phyloP scores from a whole-genome alignment of 805 yeast genomes.

The Saccharomycopsis sp. region DNA sequence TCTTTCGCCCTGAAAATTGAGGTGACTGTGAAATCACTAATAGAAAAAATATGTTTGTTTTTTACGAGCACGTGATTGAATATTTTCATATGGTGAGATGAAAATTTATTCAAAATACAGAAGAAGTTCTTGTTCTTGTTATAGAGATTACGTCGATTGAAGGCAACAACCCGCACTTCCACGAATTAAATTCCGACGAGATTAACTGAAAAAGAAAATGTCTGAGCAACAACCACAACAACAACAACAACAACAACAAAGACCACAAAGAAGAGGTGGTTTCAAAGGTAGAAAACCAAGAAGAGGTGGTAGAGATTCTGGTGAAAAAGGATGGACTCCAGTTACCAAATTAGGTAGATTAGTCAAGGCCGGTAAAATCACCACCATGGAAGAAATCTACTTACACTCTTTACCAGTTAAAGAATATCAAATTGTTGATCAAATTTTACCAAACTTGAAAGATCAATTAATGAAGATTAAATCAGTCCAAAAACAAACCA shows the following conservation, averaged over 20 bases:
- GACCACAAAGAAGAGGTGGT: conserved; percentile 43
- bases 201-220: conserved; percentile 20
- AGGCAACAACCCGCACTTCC: conserved; percentile 51
- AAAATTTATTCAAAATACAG: too few relatives aligned
- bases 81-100: too few relatives aligned
- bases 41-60: too few relatives aligned
- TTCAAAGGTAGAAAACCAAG: conserved; percentile 46
- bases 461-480: conserved; percentile 99
- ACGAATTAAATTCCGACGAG: conserved; percentile 41
- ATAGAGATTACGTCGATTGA: conserved; percentile 44
- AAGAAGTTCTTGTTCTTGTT: too few relatives aligned
- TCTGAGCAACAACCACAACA: conserved; percentile 22
- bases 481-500: conserved; percentile 99
- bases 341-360: conserved; percentile 99
- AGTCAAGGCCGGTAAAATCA: conserved; percentile 97
- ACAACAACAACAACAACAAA: conserved; percentile 22
- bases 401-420: conserved; percentile 98
- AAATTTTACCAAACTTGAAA: conserved; percentile 87
- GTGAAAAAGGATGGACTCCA: conserved; percentile 99
- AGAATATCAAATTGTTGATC: conserved; percentile 98
- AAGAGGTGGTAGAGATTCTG: conserved; percentile 65
- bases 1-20: too few relatives aligned
- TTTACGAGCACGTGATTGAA: too few relatives aligned
- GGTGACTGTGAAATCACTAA: too few relatives aligned
- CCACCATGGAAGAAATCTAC: conserved; percentile 97